Conservation (phyloP, 2,329 filamentous ascomycete species). For the Malbranchea cinnamomea region DNA sequence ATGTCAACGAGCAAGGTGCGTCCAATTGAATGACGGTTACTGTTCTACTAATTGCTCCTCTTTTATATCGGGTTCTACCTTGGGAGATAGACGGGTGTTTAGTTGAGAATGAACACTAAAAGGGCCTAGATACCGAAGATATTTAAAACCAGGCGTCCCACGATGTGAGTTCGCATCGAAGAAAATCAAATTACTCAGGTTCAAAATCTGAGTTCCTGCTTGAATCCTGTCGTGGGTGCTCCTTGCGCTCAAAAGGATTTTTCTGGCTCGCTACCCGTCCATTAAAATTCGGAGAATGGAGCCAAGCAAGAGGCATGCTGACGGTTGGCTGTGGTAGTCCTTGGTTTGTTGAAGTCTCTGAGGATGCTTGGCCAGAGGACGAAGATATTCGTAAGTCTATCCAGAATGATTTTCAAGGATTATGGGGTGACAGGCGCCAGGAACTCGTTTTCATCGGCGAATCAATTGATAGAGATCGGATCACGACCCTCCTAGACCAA, state of each 20-base stretch:
- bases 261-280: conserved; percentile 31
- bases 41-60: too few species aligned
- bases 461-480: conserved; percentile 36
- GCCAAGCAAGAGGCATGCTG: conserved; percentile 31
- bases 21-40: too few species aligned
- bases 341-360: conserved; percentile 45
- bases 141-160: too few species aligned
- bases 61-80: too few species aligned
- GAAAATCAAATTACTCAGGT: too few species aligned
- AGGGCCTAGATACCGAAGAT: too few species aligned
- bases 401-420: conserved; percentile 33
- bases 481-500: conserved; percentile 41
- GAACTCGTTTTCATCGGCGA: conserved; percentile 63
- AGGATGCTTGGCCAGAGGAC: conserved; percentile 37
- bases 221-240: too few species aligned
- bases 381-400: conserved; percentile 34
- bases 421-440: conserved; percentile 55
- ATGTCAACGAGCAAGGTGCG: too few species aligned
- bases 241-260: conserved; percentile 32
- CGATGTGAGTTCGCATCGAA: too few species aligned
- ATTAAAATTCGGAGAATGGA: conserved; percentile 30
- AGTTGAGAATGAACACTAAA: too few species aligned
- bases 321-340: conserved; percentile 27
- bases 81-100: too few species aligned
- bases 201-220: too few species aligned